phyloP scores from a whole-genome alignment of 352 stramenopile species.

The Pythium sukuiense region DNA sequence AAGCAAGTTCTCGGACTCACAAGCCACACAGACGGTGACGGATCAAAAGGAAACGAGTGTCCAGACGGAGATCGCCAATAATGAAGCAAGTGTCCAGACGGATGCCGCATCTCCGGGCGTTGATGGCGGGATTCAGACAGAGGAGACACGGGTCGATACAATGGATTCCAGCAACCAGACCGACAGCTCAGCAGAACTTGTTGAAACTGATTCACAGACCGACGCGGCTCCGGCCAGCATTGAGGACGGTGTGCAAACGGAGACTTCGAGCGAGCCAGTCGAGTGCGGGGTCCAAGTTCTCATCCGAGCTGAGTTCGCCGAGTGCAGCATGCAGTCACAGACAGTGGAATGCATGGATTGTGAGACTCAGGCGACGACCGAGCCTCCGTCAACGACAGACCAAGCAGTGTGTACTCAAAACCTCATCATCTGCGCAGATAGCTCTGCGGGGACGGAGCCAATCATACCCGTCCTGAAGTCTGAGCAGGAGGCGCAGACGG shows the following conservation, averaged over 20 bases:
- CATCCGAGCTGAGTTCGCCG: not conserved
- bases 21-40: not conserved
- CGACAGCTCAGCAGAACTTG: not conserved
- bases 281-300: slow-evolving; percentile 10
- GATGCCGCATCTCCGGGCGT: not conserved
- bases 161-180: slow-evolving; percentile 4
- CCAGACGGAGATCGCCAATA: not conserved
- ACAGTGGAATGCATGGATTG: not conserved
- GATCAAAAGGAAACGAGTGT: not conserved
- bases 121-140: slow-evolving; percentile 7
- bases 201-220: not conserved
- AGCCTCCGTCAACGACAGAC: not conserved
- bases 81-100: not conserved
- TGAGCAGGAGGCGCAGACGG: not conserved
- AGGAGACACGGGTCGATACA: not conserved
- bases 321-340: slow-evolving; percentile 1
- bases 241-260: not conserved
- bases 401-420: not conserved
- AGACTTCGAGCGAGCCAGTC: not conserved
- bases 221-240: not conserved
- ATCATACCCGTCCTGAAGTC: not conserved
- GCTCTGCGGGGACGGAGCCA: not conserved
- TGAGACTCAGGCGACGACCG: not conserved
- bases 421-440: not conserved
- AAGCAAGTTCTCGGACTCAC: not conserved